phyloP scores from a whole-genome alignment of 345 rosid genomes.

The Durio zibethinus region DNA sequence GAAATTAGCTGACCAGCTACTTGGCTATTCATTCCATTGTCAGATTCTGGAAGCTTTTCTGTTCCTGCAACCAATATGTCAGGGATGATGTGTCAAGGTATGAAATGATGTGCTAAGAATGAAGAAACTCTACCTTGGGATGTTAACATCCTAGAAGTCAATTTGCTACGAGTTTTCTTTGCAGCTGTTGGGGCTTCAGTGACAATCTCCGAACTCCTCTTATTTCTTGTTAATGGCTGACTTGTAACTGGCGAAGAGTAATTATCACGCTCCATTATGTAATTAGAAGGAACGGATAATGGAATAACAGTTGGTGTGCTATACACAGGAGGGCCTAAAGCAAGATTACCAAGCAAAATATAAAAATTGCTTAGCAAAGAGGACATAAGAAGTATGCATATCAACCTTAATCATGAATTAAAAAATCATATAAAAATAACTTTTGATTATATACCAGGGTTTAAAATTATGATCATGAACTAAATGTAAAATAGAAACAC shows the following conservation, averaged over 20 bases:
- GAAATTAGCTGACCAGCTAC: slow-evolving; percentile 28
- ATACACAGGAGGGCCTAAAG: slow-evolving; percentile 35
- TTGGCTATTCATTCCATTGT: slow-evolving; percentile 10
- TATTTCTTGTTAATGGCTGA: slow-evolving; percentile 43
- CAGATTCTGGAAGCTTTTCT: slow-evolving; percentile 15
- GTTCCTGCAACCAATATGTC: slow-evolving; percentile 12
- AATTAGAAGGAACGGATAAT: slow-evolving; percentile 30
- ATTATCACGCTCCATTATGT: slow-evolving; percentile 18
- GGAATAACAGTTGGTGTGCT: slow-evolving; percentile 38
- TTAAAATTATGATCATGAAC: background rate
- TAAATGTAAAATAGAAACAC: background rate
- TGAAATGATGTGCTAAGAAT: background rate
- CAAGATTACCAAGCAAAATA: slow-evolving; percentile 3
- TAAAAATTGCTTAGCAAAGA: background rate
- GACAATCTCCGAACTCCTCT: slow-evolving; percentile 34
- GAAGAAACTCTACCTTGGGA: slow-evolving; percentile 38
- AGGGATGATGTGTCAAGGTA: background rate
- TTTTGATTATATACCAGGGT: background rate
- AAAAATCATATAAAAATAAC: background rate
- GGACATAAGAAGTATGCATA: background rate
- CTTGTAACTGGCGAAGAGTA: slow-evolving; percentile 28
- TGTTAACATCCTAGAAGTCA: slow-evolving; percentile 25
- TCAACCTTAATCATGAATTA: background rate
- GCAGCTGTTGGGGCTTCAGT: slow-evolving; percentile 33
- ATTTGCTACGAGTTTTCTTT: slow-evolving; percentile 44